phyloP scores from a whole-genome alignment of 352 stramenopile genomes.

The Paralagenidium karlingii region DNA sequence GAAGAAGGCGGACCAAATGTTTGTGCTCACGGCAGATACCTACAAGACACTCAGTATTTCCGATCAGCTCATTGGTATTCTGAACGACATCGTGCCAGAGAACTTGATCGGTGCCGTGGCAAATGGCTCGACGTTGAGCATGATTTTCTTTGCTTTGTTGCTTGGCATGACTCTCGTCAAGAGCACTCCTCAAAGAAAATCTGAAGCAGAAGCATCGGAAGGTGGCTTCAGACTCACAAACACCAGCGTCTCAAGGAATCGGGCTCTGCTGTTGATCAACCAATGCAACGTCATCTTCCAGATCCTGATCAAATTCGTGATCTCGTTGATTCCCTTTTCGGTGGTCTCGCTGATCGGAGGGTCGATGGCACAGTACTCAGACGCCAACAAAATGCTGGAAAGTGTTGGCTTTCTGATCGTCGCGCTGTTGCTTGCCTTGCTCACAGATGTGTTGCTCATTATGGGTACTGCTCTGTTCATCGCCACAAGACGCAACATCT shows the following conservation, averaged over 20 bases:
- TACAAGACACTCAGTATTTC: conserved; percentile 37
- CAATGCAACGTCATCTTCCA: conserved; percentile 57
- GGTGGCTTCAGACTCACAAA: background rate
- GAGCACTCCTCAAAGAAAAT: too few relatives aligned
- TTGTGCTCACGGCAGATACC: conserved; percentile 19
- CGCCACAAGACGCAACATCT: conserved; percentile 43
- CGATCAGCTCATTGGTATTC: conserved; percentile 57
- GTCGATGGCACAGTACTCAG: conserved; percentile 39
- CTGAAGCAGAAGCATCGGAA: too few relatives aligned
- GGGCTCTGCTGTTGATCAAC: conserved; percentile 44
- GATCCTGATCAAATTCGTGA: conserved; percentile 58
- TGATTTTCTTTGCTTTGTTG: conserved; percentile 61
- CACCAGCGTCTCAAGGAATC: conserved; percentile 15
- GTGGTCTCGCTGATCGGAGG: conserved; percentile 64
- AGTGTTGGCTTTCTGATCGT: conserved; percentile 36
- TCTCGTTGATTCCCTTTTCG: conserved; percentile 49
- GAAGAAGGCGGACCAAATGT: conserved; percentile 12
- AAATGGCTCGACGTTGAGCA: conserved; percentile 34
- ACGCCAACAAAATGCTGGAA: conserved; percentile 22
- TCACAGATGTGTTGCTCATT: conserved; percentile 33
- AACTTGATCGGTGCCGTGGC: conserved; percentile 64
- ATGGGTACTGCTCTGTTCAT: conserved; percentile 38
- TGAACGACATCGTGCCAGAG: conserved; percentile 44
- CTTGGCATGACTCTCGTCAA: conserved; percentile 54
- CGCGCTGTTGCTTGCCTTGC: conserved; percentile 25